Evolutionary conservation across 805 yeast species (phyloP).

Genomic region (Wickerhamiella cacticola): DNA sequence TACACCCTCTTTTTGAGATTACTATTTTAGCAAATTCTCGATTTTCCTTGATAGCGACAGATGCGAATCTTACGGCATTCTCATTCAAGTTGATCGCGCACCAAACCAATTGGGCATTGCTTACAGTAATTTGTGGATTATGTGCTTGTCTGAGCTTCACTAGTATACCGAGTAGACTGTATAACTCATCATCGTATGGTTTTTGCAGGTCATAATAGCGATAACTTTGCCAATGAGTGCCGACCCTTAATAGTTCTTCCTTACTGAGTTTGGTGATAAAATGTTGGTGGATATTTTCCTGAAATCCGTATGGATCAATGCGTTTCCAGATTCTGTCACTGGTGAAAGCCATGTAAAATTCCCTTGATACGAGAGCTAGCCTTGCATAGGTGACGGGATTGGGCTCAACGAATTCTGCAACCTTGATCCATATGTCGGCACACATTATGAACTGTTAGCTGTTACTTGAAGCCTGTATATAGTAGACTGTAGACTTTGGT

Average conservation of each 20-base stretch:
- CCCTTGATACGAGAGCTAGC: slow-evolving; percentile 1
- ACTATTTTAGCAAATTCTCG: not conserved
- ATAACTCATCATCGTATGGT: not conserved
- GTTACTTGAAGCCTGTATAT: not conserved
- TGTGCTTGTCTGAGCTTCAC: not conserved
- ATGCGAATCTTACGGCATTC: not conserved
- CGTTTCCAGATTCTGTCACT: slow-evolving; percentile 1
- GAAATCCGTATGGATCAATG: not conserved
- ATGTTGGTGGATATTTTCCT: not conserved
- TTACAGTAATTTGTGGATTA: not conserved
- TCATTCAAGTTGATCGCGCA: slow-evolving; percentile 2
- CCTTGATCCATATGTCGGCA: not conserved
- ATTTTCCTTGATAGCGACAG: not conserved
- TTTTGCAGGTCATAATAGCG: not conserved
- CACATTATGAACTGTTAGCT: not conserved
- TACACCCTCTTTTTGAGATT: not conserved
- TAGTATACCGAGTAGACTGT: not conserved
- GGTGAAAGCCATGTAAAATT: not conserved
- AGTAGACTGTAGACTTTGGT: not conserved
- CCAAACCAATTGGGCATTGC: not conserved
- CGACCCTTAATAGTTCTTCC: not conserved
- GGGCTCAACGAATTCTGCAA: slow-evolving; percentile 3
- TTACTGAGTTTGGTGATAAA: not conserved
- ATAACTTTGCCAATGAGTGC: not conserved
- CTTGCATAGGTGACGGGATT: not conserved